Evolutionary conservation across 495 filamentous ascomycete species (phyloP), one percentile per base, ranked within the genome.

Genomic region (Tuber umbilicatum): DNA sequence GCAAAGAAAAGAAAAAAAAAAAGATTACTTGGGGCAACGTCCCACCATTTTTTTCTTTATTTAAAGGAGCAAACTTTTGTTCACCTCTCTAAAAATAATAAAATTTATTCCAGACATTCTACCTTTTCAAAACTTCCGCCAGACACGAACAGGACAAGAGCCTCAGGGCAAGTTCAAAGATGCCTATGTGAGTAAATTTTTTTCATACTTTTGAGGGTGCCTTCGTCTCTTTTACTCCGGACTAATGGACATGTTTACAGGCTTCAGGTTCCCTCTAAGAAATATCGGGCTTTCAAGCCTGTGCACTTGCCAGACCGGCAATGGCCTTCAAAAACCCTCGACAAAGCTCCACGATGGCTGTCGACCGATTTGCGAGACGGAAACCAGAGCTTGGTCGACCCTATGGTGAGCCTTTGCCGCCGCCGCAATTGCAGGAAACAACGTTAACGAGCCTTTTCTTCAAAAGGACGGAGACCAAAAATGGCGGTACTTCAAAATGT

Each of bases 401-500:
- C 93, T 75, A 97, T 97, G 93, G 94, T 94, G 85, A 69, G 86
- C 35, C 39, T 45, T 21, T 45, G 43, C 27, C 47, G 41, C 42
- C 38, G 12, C 31, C 69, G 31, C n/a, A 47, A 60, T 64, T 71
- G 41, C 17, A 16, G 35, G 38, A 64, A 64, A 17, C 27, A 1
- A 64, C 35, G 55, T 35, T 64, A 64, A 64, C 55, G 64, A 45
- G 37, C 73, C 43, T 17, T 21, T 27, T 31, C 41, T 38, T 37
- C 21, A 42, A 69, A 80, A 96, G 93, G 94, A 94, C 77, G 92
- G 92, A 76, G 91, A 97, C 55, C 93, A 97, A 86, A 99, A 99
- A 87, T 95, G 89, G 88, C 85, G 86, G 75, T 98, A 95, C 86
- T 99, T 99, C 86, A 88, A 92, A 84, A 97, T 97, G 93, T 88